These are phyloP conservation scores for Tuber magnatum DNA, from an alignment of 495 filamentous ascomycete species.

Conservation along the genomic window DNA sequence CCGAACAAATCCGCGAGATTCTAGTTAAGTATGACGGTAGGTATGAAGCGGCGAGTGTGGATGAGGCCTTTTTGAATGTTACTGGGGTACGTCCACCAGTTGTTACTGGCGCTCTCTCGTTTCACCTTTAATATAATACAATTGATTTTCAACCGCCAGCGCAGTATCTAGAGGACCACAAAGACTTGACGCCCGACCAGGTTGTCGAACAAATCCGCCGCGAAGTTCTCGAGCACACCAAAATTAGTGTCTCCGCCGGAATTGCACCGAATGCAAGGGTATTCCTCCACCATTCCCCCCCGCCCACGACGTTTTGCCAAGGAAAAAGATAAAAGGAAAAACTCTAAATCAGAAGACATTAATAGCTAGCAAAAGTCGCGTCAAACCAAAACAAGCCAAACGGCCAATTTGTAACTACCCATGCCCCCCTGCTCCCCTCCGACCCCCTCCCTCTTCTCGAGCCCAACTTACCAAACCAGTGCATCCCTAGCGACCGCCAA, in stretches of 20 bases:
- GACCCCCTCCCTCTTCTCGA: neutral
- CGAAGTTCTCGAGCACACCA: conserved; percentile 67
- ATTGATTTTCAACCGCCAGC: neutral
- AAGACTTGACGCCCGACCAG: conserved; percentile 58
- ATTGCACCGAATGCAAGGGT: conserved; percentile 78
- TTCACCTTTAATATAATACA: neutral
- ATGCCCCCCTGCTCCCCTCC: neutral
- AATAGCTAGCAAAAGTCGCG: conserved; percentile 77
- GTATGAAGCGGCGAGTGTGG: conserved; percentile 87
- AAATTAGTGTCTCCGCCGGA: conserved; percentile 86
- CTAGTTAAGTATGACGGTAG: conserved; percentile 78
- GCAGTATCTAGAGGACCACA: conserved; percentile 64
- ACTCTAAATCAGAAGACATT: conserved; percentile 11
- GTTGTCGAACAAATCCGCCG: conserved; percentile 67
- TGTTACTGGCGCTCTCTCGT: neutral
- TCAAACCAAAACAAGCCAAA: conserved; percentile 96
- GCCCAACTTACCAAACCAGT: conserved; percentile 20
- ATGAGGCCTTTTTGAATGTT: conserved; percentile 95
- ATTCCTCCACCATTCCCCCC: neutral
- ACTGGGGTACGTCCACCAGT: conserved; percentile 46
- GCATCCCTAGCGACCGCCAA: conserved; percentile 59
- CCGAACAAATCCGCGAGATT: conserved; percentile 75
- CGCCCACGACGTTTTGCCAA: neutral
- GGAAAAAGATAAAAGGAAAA: neutral
- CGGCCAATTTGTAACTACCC: conserved; percentile 59